phyloP scores from a whole-genome alignment of 2,329 filamentous ascomycete species.

The Diaporthe destruens region DNA sequence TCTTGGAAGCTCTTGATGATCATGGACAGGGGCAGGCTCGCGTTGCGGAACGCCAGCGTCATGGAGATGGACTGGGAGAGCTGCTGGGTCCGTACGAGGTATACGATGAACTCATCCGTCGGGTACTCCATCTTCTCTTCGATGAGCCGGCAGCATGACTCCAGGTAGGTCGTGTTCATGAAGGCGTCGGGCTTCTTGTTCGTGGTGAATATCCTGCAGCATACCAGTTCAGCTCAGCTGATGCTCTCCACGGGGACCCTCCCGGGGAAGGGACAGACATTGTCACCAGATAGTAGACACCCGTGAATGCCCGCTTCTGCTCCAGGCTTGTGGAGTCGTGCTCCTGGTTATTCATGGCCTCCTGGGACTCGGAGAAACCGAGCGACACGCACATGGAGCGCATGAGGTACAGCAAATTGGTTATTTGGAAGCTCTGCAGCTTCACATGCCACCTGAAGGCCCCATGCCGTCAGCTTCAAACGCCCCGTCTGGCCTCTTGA shows the following conservation, averaged over 20 bases:
- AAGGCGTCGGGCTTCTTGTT: slow-evolving; percentile 61
- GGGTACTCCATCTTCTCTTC: slow-evolving; percentile 57
- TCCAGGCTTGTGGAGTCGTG: slow-evolving; percentile 52
- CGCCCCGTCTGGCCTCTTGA: accelerated
- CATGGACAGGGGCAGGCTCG: slow-evolving; percentile 54
- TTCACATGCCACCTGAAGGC: slow-evolving; percentile 60
- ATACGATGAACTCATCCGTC: slow-evolving; percentile 58
- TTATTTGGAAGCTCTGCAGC: slow-evolving; percentile 63
- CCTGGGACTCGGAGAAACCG: slow-evolving; percentile 51
- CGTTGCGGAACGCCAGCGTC: slow-evolving; percentile 52
- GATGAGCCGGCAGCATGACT: slow-evolving; percentile 58
- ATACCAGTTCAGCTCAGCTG: not conserved
- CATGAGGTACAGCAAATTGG: slow-evolving; percentile 62
- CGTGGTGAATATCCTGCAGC: slow-evolving; percentile 48
- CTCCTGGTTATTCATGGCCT: slow-evolving; percentile 44
- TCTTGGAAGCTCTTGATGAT: slow-evolving; percentile 59
- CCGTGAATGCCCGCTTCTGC: slow-evolving; percentile 61
- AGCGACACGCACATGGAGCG: slow-evolving; percentile 60
- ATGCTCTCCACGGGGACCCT: no score
- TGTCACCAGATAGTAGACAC: slow-evolving; percentile 64
- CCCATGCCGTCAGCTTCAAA: not conserved
- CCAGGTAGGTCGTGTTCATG: slow-evolving; percentile 60
- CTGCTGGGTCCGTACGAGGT: slow-evolving; percentile 62
- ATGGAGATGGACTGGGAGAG: slow-evolving; percentile 61
- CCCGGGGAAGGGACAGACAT: slow-evolving; percentile 52